Evolutionary conservation across 2,329 filamentous ascomycete genomes (phyloP).

Genomic region (Trichoderma sp.): DNA sequence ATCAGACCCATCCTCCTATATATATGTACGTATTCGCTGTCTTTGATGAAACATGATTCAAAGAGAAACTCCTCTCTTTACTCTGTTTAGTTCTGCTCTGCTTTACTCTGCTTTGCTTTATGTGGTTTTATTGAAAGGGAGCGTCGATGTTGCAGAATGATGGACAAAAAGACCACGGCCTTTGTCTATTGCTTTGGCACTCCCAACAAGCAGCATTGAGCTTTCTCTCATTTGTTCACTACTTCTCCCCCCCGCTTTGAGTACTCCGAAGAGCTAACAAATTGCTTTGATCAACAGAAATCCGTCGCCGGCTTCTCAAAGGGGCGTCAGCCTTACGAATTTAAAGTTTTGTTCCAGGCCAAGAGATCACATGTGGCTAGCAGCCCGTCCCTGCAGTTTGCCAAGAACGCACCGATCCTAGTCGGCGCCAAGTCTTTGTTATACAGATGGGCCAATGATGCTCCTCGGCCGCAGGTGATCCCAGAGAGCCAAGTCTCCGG

Average conservation of each 20-base stretch:
- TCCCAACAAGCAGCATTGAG: neutral
- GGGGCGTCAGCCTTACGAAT: neutral
- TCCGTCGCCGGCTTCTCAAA: neutral
- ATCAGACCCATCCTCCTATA: neutral
- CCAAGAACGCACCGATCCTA: neutral
- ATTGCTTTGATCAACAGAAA: neutral
- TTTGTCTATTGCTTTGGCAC: neutral
- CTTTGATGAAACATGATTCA: neutral
- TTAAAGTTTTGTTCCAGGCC: neutral
- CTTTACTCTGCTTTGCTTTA: neutral
- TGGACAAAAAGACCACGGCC: neutral
- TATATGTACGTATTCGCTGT: neutral
- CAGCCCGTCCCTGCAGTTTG: neutral
- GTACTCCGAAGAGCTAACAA: neutral
- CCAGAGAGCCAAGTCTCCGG: slow-evolving; percentile 11
- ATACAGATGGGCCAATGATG: neutral
- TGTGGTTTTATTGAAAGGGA: neutral
- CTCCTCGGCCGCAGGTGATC: neutral
- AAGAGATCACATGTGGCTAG: neutral
- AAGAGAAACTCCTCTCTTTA: neutral
- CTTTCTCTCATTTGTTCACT: neutral
- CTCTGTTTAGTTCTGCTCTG: neutral
- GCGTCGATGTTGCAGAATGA: neutral
- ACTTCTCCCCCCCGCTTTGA: neutral
- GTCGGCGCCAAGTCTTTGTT: neutral